Conservation (phyloP, 2,329 filamentous ascomycete genomes). For the Clarireedia monteithiana region DNA sequence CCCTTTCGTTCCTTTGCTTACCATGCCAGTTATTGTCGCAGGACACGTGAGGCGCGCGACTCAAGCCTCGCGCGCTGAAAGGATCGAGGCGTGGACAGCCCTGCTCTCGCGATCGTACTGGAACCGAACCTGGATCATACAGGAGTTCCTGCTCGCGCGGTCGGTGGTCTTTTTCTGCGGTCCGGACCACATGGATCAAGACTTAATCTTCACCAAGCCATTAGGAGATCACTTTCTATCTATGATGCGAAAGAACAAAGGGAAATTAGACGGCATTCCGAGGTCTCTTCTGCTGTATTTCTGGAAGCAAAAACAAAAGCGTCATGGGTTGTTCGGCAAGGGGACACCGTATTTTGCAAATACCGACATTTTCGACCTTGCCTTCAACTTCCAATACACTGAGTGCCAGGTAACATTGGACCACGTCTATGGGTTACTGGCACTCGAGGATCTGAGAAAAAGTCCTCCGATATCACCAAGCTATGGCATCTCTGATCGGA, state of each 20-base stretch:
- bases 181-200: background rate
- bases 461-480: constrained; percentile 1
- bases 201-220: background rate
- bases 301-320: constrained; percentile 2
- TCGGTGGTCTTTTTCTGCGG: constrained; percentile 1
- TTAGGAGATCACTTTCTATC: background rate
- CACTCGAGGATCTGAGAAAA: constrained; percentile 1
- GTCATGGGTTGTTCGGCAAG: background rate
- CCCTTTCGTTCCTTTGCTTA: background rate
- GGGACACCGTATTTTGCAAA: background rate
- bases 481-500: background rate
- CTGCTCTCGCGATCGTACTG: constrained; percentile 5
- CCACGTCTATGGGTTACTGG: constrained; percentile 1
- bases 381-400: constrained; percentile 3
- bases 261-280: background rate
- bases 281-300: background rate
- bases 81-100: constrained; percentile 3
- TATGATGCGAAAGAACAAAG: constrained; percentile 3
- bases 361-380: background rate
- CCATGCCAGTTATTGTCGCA: background rate
- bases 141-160: constrained; percentile 5
- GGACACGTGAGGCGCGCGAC: background rate
- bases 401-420: constrained; percentile 2
- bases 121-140: constrained; percentile 8
- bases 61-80: background rate